Percentiles rank a stretch among this genome's conserved stretches.
phyloP scores from a whole-genome alignment of 75 land plant genomes.

The Azolla pinnata region DNA sequence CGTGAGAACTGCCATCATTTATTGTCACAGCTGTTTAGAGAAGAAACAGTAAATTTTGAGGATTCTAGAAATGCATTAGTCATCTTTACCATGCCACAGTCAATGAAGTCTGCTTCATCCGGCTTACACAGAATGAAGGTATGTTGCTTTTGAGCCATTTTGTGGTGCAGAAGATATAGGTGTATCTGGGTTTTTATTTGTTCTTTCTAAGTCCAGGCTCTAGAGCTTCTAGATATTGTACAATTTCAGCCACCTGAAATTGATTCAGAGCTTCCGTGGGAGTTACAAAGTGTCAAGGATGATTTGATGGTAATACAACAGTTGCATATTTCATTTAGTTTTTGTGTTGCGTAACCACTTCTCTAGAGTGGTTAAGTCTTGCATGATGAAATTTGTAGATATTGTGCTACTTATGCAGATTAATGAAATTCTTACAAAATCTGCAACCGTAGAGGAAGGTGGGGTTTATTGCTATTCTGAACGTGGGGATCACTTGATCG shows the following conservation, averaged over 20 bases:
- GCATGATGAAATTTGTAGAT: neutral
- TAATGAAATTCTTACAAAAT: constrained; percentile 57
- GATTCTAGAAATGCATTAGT: constrained; percentile 3
- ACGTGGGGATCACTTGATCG: constrained; percentile 86
- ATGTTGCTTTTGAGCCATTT: too few species aligned
- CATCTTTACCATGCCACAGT: constrained; percentile 1
- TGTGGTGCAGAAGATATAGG: too few species aligned
- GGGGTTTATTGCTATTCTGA: constrained; percentile 84
- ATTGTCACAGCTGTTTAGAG: constrained; percentile 49
- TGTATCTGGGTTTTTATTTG: too few species aligned
- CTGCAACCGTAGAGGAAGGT: constrained; percentile 57
- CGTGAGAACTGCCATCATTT: constrained; percentile 54
- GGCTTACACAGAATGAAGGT: constrained; percentile 35
- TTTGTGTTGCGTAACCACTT: neutral
- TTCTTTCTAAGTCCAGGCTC: too few species aligned
- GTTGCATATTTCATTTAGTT: neutral
- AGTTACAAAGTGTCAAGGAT: constrained; percentile 40
- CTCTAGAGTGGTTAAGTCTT: neutral
- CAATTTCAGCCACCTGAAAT: constrained; percentile 68
- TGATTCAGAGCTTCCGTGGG: constrained; percentile 38
- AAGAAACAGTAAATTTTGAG: constrained; percentile 23
- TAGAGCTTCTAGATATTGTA: constrained; percentile 80
- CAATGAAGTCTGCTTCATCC: constrained; percentile 5
- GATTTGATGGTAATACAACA: constrained; percentile 43
- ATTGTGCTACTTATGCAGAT: constrained; percentile 41